These are phyloP conservation scores for Conoideocrella luteorostrata DNA, from an alignment of 2,329 filamentous ascomycete species.

Conservation along the genomic window DNA sequence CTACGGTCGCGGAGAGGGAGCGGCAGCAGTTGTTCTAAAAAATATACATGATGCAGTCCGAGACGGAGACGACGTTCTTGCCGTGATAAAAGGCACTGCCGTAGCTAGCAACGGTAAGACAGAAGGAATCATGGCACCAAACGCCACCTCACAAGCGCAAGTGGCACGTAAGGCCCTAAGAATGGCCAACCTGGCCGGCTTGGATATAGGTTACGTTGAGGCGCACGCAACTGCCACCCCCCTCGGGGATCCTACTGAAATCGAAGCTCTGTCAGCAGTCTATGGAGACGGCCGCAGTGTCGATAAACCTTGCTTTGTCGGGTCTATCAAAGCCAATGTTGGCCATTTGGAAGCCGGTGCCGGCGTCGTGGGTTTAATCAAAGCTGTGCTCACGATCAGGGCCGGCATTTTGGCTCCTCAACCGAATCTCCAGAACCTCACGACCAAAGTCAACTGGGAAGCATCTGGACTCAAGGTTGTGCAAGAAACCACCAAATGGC, in stretches of 20 bases:
- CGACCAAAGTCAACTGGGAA: conserved; percentile 11
- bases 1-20: conserved; percentile 43
- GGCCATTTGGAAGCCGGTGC: conserved; percentile 58
- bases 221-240: conserved; percentile 1
- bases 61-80: conserved; percentile 1
- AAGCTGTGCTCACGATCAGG: conserved; percentile 34
- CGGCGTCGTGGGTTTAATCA: conserved; percentile 51
- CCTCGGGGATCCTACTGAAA: conserved; percentile 1
- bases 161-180: too few species aligned
- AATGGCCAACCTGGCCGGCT: too few species aligned
- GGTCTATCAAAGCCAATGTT: conserved; percentile 57
- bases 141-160: too few species aligned
- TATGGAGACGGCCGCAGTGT: neutral
- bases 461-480: too few species aligned
- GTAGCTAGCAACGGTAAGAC: conserved; percentile 28
- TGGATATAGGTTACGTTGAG: too few species aligned
- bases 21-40: conserved; percentile 35
- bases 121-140: conserved; percentile 34
- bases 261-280: neutral
- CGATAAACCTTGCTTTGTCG: conserved; percentile 29
- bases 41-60: conserved; percentile 19
- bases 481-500: too few species aligned
- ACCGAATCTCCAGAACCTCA: conserved; percentile 10
- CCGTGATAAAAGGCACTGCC: conserved; percentile 27
- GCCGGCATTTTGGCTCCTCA: conserved; percentile 32